Evolutionary conservation across 257 asterid genomes (phyloP).

Genomic region (Solanum medicagineum): DNA sequence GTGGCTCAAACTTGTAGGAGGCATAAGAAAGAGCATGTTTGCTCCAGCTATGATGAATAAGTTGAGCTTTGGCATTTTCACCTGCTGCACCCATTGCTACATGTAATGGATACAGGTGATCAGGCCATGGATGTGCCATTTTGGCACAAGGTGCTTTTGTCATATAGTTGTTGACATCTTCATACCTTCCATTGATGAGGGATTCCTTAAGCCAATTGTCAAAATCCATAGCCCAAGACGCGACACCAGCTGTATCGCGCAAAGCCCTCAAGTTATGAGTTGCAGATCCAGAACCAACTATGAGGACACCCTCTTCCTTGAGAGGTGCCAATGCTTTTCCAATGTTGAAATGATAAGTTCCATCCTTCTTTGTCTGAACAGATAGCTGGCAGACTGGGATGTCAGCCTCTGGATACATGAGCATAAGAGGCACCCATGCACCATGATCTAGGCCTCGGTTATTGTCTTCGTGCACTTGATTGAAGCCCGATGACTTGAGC

Average conservation of each 20-base stretch:
- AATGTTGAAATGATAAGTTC: conserved; percentile 54
- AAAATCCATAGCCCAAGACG: conserved; percentile 62
- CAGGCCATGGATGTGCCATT: conserved; percentile 61
- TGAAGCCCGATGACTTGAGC: conserved; percentile 41
- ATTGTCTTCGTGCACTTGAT: conserved; percentile 39
- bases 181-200: conserved; percentile 59
- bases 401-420: conserved; percentile 81
- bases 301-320: conserved; percentile 61
- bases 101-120: conserved; percentile 58
- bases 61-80: conserved; percentile 41
- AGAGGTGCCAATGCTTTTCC: conserved; percentile 67
- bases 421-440: conserved; percentile 84
- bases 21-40: conserved; percentile 47
- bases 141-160: conserved; percentile 63
- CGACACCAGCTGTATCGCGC: conserved; percentile 13
- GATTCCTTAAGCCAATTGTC: conserved; percentile 56
- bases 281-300: conserved; percentile 76
- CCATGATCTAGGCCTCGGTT: conserved; percentile 79
- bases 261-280: conserved; percentile 50
- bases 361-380: conserved; percentile 50
- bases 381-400: conserved; percentile 81
- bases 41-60: conserved; percentile 60
- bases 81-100: conserved; percentile 72
- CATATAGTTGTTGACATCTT: conserved; percentile 44
- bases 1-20: conserved; percentile 39